Evolutionary conservation across 2,329 filamentous ascomycete genomes (phyloP), one percentile per base, ranked within the genome.

Genomic region (Alternaria burnsii): DNA sequence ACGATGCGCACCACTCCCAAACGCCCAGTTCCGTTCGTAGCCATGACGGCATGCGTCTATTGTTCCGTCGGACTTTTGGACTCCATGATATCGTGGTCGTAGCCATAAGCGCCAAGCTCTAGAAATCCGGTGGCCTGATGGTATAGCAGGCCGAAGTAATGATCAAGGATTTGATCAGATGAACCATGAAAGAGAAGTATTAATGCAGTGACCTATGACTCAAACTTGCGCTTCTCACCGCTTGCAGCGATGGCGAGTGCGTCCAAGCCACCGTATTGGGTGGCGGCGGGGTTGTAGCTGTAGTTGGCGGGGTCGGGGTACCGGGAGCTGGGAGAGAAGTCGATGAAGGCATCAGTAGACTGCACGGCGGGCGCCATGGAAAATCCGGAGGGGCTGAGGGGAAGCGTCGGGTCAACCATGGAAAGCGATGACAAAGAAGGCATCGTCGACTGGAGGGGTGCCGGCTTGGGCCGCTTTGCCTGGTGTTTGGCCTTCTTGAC

Each of bases 21-120:
- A 70, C 65, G 54, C 67, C 65, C 55, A 52, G 36, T 65, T 61
- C 58, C 62, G 51, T 64, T 78, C 70, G 67, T 78, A 77, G 76
- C 76, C 77, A 65, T 78, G 76, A 77, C 74, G 74, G 76, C 77
- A 73, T 76, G 75, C 75, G 75, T 78, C 75, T 78, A 76, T 75
- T 76, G 52, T 69, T 69, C 59, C 60, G 59, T 55, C 41, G 36
- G 59, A 63, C 36, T 66, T 73, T 75, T 71, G 59, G 61, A 70
- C 64, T 64, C 68, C 65, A 54, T 38, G 38, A 50, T 36, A 46
- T 53, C 36, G 32, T 59, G 44, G 36, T 62, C 52, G 55, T 55
- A 51, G 41, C 58, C 63, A 24, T 50, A 55, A 64, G 59, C 63
- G 66, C 68, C 63, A 54, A 52, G 52, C 57, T 55, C 32, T 44